Base-by-base conservation (phyloP, 2,329 filamentous ascomycete genomes). In the Arthrobotrys iridis region DNA sequence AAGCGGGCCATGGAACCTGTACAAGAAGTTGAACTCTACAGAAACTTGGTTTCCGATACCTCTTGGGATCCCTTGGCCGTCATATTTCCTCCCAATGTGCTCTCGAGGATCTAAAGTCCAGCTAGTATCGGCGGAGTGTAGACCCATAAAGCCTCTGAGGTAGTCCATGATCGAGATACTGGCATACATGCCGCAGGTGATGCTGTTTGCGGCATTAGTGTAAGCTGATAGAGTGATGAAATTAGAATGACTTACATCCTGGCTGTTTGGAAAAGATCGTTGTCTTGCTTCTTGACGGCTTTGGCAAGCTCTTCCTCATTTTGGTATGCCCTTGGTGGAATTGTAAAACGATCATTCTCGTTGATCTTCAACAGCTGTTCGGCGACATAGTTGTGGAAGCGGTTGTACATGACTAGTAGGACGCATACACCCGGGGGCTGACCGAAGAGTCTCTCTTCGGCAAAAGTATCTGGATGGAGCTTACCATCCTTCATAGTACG, bases 1-100 rank as follows among this genome's bases (percentile, higher is more conserved):
- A 43, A n/a, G n/a, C n/a, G n/a, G n/a, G n/a, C n/a, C n/a, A n/a
- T 96, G 93, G 92, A 92, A 96, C 77, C 92, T 87, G 81, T 96
- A 96, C 78, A 91, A 90, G 7, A 96, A 85, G 80, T 95, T 96
- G 85, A 96, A 96, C 83, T 96, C 93, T 2, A 90, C 91, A 0
- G 91, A 93, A 4, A 94, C 92, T 77, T 91, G 89, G 79, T 95
- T 96, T 59, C 93, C 93, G 0, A 91, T 88, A 45, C 91, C 93
- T 22, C 89, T 86, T 46, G 91, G 88, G 0, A 90, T 87, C 0
- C 87, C 86, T 1, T 86, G 30, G 85, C 84, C 6, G 85, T 43
- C 40, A 18, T 7, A 43, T 40, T 79, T 79, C 85, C 85, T 85
- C 40, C 87, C 88, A 82, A 89, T 90, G 78, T 91, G 88, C 10